Conservation (phyloP, 805 yeast genomes). For the Wickerhamomyces bisporus region DNA sequence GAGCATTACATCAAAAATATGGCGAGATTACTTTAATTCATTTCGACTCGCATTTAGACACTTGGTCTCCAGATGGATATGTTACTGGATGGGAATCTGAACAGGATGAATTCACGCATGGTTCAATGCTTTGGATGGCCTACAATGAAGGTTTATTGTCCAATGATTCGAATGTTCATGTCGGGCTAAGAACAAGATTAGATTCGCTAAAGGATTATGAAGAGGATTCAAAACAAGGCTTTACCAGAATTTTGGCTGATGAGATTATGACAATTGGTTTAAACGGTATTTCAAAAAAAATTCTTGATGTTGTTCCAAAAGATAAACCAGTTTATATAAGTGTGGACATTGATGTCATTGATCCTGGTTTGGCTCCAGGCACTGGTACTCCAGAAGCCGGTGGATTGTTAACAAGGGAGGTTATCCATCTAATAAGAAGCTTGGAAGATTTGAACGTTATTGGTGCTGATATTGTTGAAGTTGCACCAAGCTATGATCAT, state of each 20-base stretch:
- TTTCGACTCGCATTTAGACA: constrained; percentile 78
- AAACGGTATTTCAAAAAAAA: constrained; percentile 49
- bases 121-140: constrained; percentile 77
- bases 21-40: constrained; percentile 73
- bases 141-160: constrained; percentile 54
- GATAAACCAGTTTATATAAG: constrained; percentile 68
- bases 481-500: constrained; percentile 58
- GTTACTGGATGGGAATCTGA: constrained; percentile 58
- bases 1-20: constrained; percentile 55
- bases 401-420: constrained; percentile 65
- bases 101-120: constrained; percentile 62
- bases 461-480: constrained; percentile 78
- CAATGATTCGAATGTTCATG: constrained; percentile 56
- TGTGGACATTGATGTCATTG: constrained; percentile 75
- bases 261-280: constrained; percentile 68
- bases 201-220: constrained; percentile 40
- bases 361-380: constrained; percentile 71
- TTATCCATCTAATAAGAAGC: constrained; percentile 53
- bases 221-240: constrained; percentile 67
- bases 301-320: constrained; percentile 50
- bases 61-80: constrained; percentile 71
- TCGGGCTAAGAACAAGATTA: constrained; percentile 71
- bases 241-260: constrained; percentile 63
- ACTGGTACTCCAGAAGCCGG: constrained; percentile 80
- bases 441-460: constrained; percentile 56